Conservation (phyloP, 1,284 basidiomycete genomes). For the Hymenochaete sp. region DNA sequence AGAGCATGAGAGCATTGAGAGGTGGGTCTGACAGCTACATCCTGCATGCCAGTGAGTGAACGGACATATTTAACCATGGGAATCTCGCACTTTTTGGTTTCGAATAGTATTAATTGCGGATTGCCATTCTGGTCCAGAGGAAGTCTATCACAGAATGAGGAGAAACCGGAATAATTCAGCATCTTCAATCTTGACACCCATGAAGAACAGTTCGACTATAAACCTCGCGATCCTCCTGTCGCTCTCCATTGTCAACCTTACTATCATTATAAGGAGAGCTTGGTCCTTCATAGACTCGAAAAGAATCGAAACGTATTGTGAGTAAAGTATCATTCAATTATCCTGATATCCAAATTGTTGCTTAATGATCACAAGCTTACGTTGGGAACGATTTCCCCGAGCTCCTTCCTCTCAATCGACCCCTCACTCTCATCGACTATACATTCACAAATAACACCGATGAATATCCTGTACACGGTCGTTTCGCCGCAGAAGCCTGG, state of each 20-base stretch:
- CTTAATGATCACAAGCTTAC: constrained; percentile 5
- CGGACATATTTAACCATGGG: too few relatives aligned
- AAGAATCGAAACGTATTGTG: constrained; percentile 10
- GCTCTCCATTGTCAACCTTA: constrained; percentile 10
- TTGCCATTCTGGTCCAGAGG: too few relatives aligned
- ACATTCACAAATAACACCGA: constrained; percentile 12
- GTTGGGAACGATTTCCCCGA: constrained; percentile 15
- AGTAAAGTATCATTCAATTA: background rate
- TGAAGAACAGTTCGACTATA: constrained; percentile 4
- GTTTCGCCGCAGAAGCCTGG: constrained; percentile 9
- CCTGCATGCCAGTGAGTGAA: background rate
- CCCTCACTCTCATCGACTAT: constrained; percentile 6
- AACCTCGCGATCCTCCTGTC: constrained; percentile 7
- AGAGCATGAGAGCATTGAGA: background rate
- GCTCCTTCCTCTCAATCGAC: constrained; percentile 7
- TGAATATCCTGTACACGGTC: constrained; percentile 16
- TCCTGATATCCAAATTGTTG: too few relatives aligned
- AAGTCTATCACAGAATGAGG: too few relatives aligned
- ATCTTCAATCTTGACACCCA: background rate
- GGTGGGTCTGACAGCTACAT: background rate
- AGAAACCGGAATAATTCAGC: too few relatives aligned
- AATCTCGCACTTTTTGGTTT: too few relatives aligned
- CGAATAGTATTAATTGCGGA: too few relatives aligned
- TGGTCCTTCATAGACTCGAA: background rate
- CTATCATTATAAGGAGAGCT: constrained; percentile 8